Evolutionary conservation across 352 stramenopile species (phyloP), one percentile per base, ranked within the genome.

Genomic region (Phytophthora pistaciae): DNA sequence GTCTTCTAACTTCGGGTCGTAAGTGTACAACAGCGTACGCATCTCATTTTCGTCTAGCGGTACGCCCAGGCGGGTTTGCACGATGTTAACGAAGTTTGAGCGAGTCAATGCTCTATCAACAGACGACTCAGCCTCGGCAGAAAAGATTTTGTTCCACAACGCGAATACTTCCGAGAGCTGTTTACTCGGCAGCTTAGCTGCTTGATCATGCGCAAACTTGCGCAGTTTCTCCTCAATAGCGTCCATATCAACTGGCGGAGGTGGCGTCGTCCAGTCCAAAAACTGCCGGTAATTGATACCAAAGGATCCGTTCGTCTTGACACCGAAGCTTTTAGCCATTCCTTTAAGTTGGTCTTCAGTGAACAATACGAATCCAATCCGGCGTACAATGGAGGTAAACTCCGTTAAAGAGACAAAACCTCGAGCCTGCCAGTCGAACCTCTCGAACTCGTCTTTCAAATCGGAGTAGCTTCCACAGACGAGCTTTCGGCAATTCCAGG

Each of bases 221-320:
- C 77, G 84, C 9, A 93, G 70, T 42, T 90, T 91, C 23, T 65
- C 48, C 42, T 92, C 84, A 14, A 91, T 64, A 14, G 64, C 66
- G 25, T 82, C 74, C 20, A 91, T 80, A 27, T 81, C 72, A 8
- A 77, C 56, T 21, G 72, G 36, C 16, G 72, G 57, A 55, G 20
- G 64, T 18, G 80, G 85, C 7, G 79, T 90, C 36, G 81, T 84
- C 87, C 87, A 94, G 58, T 93, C 80, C 31, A 94, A 59, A 23
- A 92, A 91, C 40, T 89, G 74, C 3, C 74, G 73, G 54, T 91
- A 93, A 36, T 92, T 89, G 29, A 94, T 82, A 2, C 79, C 84
- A 61, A 90, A 92, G 3, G 64, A 40, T 0, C 75, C 77, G 14
- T 77, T 72, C n/a, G 68, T 42, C 40, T 91, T 90, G 6, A 70